Base-by-base conservation (phyloP, 2,329 filamentous ascomycete genomes). In the Grosmannia serpens region DNA sequence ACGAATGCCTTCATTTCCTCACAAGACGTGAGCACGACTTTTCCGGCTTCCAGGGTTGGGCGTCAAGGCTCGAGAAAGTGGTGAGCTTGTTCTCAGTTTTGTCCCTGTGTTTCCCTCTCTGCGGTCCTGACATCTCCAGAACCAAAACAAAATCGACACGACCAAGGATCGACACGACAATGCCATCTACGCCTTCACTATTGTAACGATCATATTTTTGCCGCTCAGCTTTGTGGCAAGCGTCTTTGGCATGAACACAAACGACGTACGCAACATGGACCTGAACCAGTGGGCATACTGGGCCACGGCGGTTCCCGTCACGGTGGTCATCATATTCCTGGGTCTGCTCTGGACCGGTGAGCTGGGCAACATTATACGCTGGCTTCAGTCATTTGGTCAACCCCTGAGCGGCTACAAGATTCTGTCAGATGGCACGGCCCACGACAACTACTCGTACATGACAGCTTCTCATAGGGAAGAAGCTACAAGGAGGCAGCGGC, bases 191-290 rank as follows among this genome's bases (percentile, higher is more conserved):
- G 74, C 73, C 47, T 78, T 79, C 59, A 78, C 77, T 5, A 70
- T 79, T 54, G 74, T 77, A 11, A 78, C 77, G 6, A 72, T 77
- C 59, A 65, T 79, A 51, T 79, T 79, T 62, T 65, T 79, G 15
- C 76, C 77, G 0, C 68, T 79, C 8, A 72, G 71, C 55, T 69
- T 75, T 31, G 70, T 79, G 3, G 73, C 75, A 13, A 75, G 73
- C 64, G 73, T 79, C 58, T 77, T 81, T 62, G 77, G 78, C 57
- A 80, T 81, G 76, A 80, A 81, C 65, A 77, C 76, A 4, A 68
- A 67, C 54, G 78, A 80, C 62, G 69, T 80, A 5, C 72, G 77
- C 29, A 73, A 80, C 62, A 77, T 78, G 72, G 68, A 74, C n/a
- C 66, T 67, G 10, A 68, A 69, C 4, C 76, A 80, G 66, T 77